Base-by-base conservation (phyloP, 441 rosid genomes). In the Croton setiger region DNA sequence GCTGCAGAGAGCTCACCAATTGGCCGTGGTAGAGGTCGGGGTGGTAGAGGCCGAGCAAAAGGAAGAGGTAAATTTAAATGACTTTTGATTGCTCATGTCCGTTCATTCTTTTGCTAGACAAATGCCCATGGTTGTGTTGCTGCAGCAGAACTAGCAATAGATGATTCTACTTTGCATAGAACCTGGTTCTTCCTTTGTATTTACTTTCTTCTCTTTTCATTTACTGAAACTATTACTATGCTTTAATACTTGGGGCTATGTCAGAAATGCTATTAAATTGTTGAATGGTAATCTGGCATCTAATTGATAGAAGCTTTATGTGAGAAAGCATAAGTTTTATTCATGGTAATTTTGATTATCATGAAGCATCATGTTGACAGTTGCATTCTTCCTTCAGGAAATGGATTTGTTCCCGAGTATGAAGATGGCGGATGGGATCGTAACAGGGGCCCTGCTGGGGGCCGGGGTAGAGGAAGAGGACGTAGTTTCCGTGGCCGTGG, bases 381-480 rank as follows among this genome's bases (percentile, higher is more conserved):
- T 49, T 18, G 13, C 0, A 2, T 43, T 41, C 36, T 62, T 57
- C 33, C 20, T 69, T 66, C 78, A 92, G 98, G 89, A 49, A 81
- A 83, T 63, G 89, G 93, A 63, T 84, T 52, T 76, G 71, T 80
- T 68, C 81, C 45, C 66, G 96, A 93, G 68, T 80, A 86, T 70
- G 96, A 86, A 12, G 96, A 91, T 72, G 98, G 91, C 35, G 92
- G 88, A 41, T 79, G 83, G 87, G 97, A 93, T 60, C 82, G 75
- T 67, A 83, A 80, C 75, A 79, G 82, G 71, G 84, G 84, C 53
- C 80, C 80, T 76, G 54, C 71, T 49, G 83, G 98, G 79, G 95
- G 60, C 63, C 81, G 98, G 75, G 97, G 93, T 67, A 83, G 95
- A 11, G 95, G 95, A 39, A 86, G 97, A 84, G 91, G 96, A 57